Evolutionary conservation across 1,284 basidiomycete species (phyloP), one percentile per base, ranked within the genome.

Genomic region (Coniferiporia sulphurascens): DNA sequence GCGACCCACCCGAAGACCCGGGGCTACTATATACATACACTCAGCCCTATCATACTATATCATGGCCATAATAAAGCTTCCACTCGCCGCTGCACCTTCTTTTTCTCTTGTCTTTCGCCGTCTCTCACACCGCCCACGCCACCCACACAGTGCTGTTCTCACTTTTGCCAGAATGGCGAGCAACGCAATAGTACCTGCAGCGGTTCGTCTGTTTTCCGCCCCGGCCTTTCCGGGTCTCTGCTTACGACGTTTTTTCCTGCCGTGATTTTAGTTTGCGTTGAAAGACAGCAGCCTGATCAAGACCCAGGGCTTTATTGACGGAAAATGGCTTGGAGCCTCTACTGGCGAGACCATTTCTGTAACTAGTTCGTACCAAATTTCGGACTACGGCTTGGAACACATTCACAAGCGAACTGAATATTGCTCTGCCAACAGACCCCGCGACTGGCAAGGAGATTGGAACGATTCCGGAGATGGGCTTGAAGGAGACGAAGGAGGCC

Each of bases 381-480:
- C n/a, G 27, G 27, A 27, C 27, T 21, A 9, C 35, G 27, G 35
- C 56, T 36, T 45, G 21, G 50, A 45, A 15, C 41, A 45, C 13
- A 52, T 52, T 38, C 38, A 56, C 52, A 27, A 15, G 38, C 55
- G 27, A 2, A 49, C 19, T 48, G 38, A 46, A 44, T 43, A 27
- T 27, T 5, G 5, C 27, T 32, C 36, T 55, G 49, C 35, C 6
- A 19, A 27, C 62, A 94, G 94, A 96, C 76, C 94, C 94, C 35
- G 89, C 91, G 3, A 94, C 88, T 1, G 81, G 82, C 45, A 83
- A 93, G 66, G 81, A 83, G 59, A 80, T 96, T 48, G 94, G 91
- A 32, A 86, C 83, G 0, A 78, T 93, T 32, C 91, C 94, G 4
- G 94, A 97, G 69, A 91, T 96, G 87, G 88, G 87, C 10, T 72